phyloP scores from a whole-genome alignment of 148 eudicot genomes.

The Cornus kousa region DNA sequence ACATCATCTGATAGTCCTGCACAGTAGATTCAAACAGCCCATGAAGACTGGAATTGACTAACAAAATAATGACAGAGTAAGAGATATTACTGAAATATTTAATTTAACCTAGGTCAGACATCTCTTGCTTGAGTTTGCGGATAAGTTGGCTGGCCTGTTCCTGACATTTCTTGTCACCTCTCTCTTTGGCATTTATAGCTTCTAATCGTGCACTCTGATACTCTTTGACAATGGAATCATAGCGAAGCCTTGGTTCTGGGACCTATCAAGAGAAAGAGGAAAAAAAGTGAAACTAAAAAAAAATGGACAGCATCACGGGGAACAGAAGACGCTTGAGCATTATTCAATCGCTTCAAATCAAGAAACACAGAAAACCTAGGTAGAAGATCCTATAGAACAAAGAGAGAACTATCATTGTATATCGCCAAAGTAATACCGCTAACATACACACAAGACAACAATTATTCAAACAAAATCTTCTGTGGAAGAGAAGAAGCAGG shows the following conservation, averaged over 20 bases:
- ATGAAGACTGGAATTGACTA: constrained; percentile 3
- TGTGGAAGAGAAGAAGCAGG: constrained; percentile 1
- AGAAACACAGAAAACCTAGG: constrained; percentile 6
- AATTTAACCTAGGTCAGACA: constrained; percentile 64
- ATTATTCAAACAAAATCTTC: neutral
- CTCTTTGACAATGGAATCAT: constrained; percentile 60
- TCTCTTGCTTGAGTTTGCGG: constrained; percentile 83
- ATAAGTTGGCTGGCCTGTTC: constrained; percentile 73
- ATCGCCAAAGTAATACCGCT: neutral
- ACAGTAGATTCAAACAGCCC: constrained; percentile 15
- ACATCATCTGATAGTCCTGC: constrained; percentile 70
- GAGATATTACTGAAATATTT: constrained; percentile 3
- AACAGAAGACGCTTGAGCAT: neutral
- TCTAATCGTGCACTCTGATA: constrained; percentile 74
- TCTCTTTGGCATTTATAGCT: constrained; percentile 78
- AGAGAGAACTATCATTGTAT: neutral
- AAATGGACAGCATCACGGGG: constrained; percentile 3
- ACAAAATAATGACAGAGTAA: neutral
- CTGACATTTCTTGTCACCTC: constrained; percentile 71
- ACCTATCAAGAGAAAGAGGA: constrained; percentile 36
- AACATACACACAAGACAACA: neutral
- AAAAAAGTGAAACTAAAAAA: neutral
- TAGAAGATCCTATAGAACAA: neutral
- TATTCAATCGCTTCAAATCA: constrained; percentile 1
- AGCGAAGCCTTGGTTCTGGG: constrained; percentile 44